Conservation (phyloP, 148 eudicot species). For the Spergularia bocconei region DNA sequence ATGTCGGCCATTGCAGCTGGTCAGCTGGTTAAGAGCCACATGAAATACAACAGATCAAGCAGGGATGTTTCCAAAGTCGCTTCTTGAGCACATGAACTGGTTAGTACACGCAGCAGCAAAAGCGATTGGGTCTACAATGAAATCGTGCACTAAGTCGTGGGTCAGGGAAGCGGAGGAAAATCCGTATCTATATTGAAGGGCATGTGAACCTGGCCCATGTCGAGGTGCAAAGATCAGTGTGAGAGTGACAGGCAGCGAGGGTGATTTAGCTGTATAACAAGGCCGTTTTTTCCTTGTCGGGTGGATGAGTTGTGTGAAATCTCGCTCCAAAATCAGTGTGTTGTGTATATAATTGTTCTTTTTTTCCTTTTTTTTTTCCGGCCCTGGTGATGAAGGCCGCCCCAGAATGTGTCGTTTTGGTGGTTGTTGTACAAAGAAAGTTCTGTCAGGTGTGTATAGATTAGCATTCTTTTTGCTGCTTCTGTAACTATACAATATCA, state of each 20-base stretch:
- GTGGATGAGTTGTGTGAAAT: neutral
- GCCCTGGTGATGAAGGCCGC: neutral
- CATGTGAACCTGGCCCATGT: neutral
- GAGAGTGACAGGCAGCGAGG: neutral
- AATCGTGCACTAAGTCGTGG: neutral
- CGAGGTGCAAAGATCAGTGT: neutral
- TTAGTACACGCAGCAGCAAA: no score
- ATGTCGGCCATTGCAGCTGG: conserved; percentile 90
- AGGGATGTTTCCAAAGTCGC: conserved; percentile 42
- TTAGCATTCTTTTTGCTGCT: neutral
- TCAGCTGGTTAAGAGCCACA: conserved; percentile 78
- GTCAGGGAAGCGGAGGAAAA: neutral
- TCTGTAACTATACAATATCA: neutral
- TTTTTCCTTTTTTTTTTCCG: neutral
- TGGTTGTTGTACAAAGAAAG: neutral
- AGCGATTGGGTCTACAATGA: no score
- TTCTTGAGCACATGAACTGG: conserved; percentile 7
- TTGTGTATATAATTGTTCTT: conserved; percentile 3
- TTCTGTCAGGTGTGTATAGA: neutral
- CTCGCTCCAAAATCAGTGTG: neutral
- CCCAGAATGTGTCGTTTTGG: neutral
- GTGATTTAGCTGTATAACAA: neutral
- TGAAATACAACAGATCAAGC: conserved; percentile 79
- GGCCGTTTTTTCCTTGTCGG: no score
- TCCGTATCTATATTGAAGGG: neutral